Evolutionary conservation across 2,329 filamentous ascomycete species (phyloP).

Genomic region (Scleromitrula shiraiana): DNA sequence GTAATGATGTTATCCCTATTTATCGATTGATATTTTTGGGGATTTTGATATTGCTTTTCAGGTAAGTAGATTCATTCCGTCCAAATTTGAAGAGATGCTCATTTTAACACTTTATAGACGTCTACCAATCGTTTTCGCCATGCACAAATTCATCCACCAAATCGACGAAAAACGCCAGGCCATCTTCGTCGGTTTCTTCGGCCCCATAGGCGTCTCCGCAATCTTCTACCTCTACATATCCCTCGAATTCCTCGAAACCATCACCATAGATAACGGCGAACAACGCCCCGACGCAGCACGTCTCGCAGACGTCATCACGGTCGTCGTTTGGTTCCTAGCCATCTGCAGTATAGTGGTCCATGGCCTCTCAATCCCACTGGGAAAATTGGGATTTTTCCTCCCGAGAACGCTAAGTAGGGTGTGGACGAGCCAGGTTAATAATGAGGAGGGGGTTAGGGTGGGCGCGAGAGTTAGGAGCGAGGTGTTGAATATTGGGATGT

Average conservation of each 20-base stretch:
- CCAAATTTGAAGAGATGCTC: background rate
- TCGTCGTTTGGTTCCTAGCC: conserved; percentile 80
- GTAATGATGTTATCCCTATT: conserved; percentile 63
- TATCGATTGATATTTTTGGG: conserved; percentile 67
- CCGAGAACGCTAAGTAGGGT: conserved; percentile 51
- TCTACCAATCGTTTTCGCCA: conserved; percentile 64
- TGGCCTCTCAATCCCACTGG: conserved; percentile 71
- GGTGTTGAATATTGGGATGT: background rate
- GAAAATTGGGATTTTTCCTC: conserved; percentile 52
- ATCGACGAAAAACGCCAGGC: conserved; percentile 69
- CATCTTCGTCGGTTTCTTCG: conserved; percentile 85
- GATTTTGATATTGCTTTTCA: conserved; percentile 66
- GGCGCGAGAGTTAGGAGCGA: background rate
- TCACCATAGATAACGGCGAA: conserved; percentile 52
- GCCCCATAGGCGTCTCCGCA: conserved; percentile 82
- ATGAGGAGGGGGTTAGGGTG: conserved; percentile 2
- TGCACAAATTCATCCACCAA: conserved; percentile 71
- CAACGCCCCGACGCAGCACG: conserved; percentile 57
- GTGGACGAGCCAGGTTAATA: conserved; percentile 20
- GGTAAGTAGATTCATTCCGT: conserved; percentile 29
- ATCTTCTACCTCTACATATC: conserved; percentile 84
- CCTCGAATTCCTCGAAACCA: conserved; percentile 58
- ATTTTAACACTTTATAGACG: conserved; percentile 34
- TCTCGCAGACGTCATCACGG: conserved; percentile 56
- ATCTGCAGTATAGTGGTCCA: conserved; percentile 82